Percentiles rank a stretch among this genome's conserved stretches.
These are phyloP conservation scores for Pisolithus orientalis DNA, from an alignment of 768 basidiomycete species.

Conservation along the genomic window DNA sequence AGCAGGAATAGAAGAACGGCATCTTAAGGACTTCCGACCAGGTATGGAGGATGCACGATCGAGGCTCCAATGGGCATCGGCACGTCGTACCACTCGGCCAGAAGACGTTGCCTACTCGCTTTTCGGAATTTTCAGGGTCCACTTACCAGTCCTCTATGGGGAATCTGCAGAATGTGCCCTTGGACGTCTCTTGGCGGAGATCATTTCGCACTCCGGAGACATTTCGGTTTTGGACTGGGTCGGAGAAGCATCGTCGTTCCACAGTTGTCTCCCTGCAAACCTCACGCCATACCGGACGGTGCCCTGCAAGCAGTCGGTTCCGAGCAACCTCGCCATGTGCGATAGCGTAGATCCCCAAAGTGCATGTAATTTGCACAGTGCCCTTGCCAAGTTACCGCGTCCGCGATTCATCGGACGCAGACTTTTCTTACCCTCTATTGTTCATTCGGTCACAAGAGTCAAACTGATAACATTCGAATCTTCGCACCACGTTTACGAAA, in stretches of 20 bases:
- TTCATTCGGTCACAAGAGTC: background rate
- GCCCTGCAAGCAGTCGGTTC: too few relatives aligned
- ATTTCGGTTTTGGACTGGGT: too few relatives aligned
- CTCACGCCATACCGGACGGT: background rate
- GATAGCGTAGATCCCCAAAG: background rate
- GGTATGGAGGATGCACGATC: too few relatives aligned
- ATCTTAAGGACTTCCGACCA: too few relatives aligned
- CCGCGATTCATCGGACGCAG: background rate
- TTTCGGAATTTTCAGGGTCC: too few relatives aligned
- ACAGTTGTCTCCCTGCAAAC: conserved; percentile 2
- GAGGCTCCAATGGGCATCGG: too few relatives aligned
- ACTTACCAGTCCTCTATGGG: conserved; percentile 12
- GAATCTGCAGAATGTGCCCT: too few relatives aligned
- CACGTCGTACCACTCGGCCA: too few relatives aligned
- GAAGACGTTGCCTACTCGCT: too few relatives aligned
- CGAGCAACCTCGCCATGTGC: too few relatives aligned
- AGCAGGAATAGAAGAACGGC: too few relatives aligned
- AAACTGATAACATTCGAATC: too few relatives aligned
- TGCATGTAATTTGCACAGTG: background rate
- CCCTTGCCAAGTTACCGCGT: background rate
- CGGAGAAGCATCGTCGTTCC: conserved; percentile 1
- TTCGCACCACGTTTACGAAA: background rate
- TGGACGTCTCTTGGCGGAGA: conserved; percentile 1
- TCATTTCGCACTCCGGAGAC: background rate
- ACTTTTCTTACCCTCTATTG: background rate